phyloP scores from a whole-genome alignment of 305 asterid species.

The Fraxinus velutina region DNA sequence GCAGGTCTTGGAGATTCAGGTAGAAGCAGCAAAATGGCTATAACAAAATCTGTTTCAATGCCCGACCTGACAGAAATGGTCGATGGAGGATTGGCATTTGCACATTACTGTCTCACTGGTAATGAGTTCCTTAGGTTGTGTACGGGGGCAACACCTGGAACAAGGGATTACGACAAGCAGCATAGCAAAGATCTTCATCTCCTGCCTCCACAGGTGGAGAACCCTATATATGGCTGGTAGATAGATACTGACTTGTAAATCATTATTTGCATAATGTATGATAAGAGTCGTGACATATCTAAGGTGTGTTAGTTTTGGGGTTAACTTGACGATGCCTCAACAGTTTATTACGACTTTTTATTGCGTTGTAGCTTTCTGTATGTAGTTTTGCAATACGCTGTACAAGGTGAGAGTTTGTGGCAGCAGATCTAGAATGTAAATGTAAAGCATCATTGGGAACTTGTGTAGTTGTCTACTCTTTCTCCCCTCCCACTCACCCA shows the following conservation, averaged over 20 bases:
- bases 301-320: conserved; percentile 22
- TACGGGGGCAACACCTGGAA: conserved; percentile 80
- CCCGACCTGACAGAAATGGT: conserved; percentile 67
- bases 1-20: conserved; percentile 25
- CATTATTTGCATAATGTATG: conserved; percentile 24
- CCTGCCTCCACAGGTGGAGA: conserved; percentile 80
- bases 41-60: conserved; percentile 58
- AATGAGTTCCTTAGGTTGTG: conserved; percentile 78
- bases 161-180: conserved; percentile 70
- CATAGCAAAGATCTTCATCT: conserved; percentile 77
- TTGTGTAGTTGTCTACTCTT: neutral
- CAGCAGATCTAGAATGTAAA: conserved; percentile 24
- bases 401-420: neutral
- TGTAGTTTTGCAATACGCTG: neutral
- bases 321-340: neutral
- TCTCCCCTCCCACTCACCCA: neutral
- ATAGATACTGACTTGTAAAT: conserved; percentile 31
- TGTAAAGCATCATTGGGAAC: conserved; percentile 1
- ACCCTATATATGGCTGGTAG: conserved; percentile 92
- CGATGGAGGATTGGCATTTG: conserved; percentile 85
- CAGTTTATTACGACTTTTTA: conserved; percentile 17
- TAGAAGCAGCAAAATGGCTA: conserved; percentile 24
- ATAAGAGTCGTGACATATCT: conserved; percentile 3
- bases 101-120: conserved; percentile 85
- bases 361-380: neutral